Base-by-base conservation (phyloP, 148 eudicot genomes). In the Limonium bicolor region DNA sequence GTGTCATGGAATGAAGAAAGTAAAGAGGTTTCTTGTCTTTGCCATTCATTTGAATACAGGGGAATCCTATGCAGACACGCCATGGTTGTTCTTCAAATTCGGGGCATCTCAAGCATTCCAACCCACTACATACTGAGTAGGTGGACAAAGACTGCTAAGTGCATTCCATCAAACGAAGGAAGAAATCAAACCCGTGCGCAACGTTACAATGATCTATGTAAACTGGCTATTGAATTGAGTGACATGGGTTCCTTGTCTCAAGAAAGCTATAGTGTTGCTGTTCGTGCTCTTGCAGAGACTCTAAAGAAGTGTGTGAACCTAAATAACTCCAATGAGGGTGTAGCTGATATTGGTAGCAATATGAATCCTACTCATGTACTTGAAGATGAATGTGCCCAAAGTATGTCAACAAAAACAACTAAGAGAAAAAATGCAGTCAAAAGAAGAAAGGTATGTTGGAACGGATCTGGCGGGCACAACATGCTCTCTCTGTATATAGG, bases 71-170 rank as follows among this genome's bases (percentile, higher is more conserved):
- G 78, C 35, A 63, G 78, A 58, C 78, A 72, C 49, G 67, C 72
- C 1, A 51, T 72, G 78, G 55, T 72, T 43, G 70, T 67, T 56
- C 78, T 72, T 39, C 78, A 72, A 56, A 64, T 72, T 19, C 67
- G 61, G 55, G 78, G 78, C 27, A 45, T 67, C 18, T 59, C 57
- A 4, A 51, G 69, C 55, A 63, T 72, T 42, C 78, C 78, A 15
- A 31, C 67, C 33, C 73, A 67, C 27, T 72, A 72, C 43, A 67
- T 72, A 63, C 27, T 62, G 50, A 50, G 36, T 29, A 63, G 77
- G 44, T 71, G 77, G 77, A 71, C 65, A 46, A 71, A 72, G 63
- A 73, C 63, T 48, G 78, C 73, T 20, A 72, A 64, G 59, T 43
- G 51, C 27, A 56, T 43, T 20, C 67, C 55, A 34, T 42, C 46